Conservation (phyloP, 768 basidiomycete genomes). For the Boletus rubescentipes region DNA sequence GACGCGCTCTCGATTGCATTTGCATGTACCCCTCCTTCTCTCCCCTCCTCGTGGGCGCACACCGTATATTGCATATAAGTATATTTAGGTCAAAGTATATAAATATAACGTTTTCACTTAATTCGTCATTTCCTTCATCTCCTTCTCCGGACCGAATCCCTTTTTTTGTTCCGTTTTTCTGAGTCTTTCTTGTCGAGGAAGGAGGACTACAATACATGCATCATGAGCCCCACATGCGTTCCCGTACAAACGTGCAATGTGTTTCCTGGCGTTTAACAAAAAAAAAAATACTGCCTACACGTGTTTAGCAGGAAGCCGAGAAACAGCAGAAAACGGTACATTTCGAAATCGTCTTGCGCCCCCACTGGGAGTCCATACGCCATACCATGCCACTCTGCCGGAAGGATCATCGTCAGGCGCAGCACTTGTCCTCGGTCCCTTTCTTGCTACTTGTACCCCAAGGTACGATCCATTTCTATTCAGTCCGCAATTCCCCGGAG, state of each 20-base stretch:
- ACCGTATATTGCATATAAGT: slow-evolving; percentile 3
- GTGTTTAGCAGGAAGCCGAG: slow-evolving; percentile 2
- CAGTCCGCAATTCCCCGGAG: too few species aligned
- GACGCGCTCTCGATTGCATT: slow-evolving; percentile 5
- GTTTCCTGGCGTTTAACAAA: background rate
- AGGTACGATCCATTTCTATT: too few species aligned
- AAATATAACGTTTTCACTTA: slow-evolving; percentile 4
- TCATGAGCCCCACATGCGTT: background rate
- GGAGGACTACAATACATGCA: background rate
- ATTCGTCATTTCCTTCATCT: background rate
- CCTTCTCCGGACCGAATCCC: too few species aligned
- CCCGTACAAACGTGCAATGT: background rate
- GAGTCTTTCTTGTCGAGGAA: background rate
- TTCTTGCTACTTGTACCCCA: too few species aligned
- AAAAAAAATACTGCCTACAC: background rate
- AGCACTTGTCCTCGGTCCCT: too few species aligned
- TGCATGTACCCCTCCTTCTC: slow-evolving; percentile 5
- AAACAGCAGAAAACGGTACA: background rate
- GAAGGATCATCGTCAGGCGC: slow-evolving; percentile 15
- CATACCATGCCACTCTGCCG: slow-evolving; percentile 4
- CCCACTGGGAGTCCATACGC: background rate
- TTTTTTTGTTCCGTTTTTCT: background rate
- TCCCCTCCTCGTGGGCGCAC: background rate
- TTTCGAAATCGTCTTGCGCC: slow-evolving; percentile 15
- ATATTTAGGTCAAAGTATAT: slow-evolving; percentile 16